Conservation (phyloP, 352 stramenopile species). For the Pelagophyceae sp. region DNA sequence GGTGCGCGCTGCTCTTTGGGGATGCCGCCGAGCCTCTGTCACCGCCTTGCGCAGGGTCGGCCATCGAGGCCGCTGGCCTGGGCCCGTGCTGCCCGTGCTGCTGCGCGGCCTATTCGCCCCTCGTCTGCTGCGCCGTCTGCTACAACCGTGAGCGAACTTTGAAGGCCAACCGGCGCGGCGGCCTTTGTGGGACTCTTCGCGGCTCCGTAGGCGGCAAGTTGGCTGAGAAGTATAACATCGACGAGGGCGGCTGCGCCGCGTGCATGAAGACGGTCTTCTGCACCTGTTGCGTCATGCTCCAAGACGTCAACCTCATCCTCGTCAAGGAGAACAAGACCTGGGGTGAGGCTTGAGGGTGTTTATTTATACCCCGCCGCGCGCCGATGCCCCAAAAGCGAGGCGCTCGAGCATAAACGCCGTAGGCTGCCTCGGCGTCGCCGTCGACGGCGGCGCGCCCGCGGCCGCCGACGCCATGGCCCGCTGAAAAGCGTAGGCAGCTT, state of each 20-base stretch:
- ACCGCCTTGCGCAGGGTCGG: no score
- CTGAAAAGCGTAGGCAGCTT: no score
- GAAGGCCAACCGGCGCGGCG: neutral
- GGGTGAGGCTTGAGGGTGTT: no score
- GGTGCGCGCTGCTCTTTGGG: no score
- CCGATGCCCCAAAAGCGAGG: no score
- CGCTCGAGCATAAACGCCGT: no score
- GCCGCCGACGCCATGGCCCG: neutral
- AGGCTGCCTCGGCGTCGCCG: no score
- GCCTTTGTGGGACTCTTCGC: neutral
- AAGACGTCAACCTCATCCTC: slow-evolving; percentile 14
- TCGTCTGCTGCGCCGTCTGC: neutral
- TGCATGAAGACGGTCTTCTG: neutral
- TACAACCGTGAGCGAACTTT: no score
- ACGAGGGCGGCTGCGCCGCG: neutral
- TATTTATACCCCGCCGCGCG: no score
- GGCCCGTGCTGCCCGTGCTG: neutral
- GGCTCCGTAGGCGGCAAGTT: no score
- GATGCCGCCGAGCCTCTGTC: no score
- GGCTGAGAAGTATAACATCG: slow-evolving; percentile 14
- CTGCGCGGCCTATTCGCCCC: neutral
- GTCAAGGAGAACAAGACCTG: slow-evolving; percentile 12
- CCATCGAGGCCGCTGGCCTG: neutral
- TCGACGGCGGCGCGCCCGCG: neutral
- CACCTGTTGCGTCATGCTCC: neutral